Conservation (phyloP, 306 rosid genomes). For the Amphicarpaea edgeworthii region DNA sequence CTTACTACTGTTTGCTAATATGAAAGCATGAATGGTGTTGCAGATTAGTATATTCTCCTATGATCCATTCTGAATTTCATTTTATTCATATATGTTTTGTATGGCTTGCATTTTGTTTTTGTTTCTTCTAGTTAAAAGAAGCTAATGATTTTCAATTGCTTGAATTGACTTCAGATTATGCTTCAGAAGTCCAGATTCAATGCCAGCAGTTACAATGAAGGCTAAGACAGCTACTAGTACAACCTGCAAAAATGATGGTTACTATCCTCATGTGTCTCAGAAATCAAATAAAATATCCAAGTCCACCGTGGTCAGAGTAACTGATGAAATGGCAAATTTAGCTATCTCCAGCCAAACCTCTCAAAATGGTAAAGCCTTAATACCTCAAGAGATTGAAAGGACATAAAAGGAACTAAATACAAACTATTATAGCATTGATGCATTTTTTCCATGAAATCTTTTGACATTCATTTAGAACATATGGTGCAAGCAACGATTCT, state of each 20-base stretch:
- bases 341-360: conserved; percentile 21
- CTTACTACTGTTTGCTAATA: background rate
- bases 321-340: conserved; percentile 30
- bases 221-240: conserved; percentile 33
- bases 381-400: conserved; percentile 5
- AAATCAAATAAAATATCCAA: conserved; percentile 42
- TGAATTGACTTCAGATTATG: conserved; percentile 25
- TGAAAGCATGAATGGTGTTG: background rate
- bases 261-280: conserved; percentile 40
- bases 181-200: conserved; percentile 27
- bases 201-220: conserved; percentile 38
- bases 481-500: background rate
- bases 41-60: conserved; percentile 2
- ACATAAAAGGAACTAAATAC: background rate
- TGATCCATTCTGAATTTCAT: conserved; percentile 4
- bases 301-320: conserved; percentile 13
- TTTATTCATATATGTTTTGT: conserved; percentile 23
- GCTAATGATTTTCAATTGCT: conserved; percentile 3
- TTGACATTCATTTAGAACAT: background rate
- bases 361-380: conserved; percentile 45
- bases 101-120: conserved; percentile 18
- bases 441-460: background rate
- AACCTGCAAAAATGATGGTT: conserved; percentile 32
- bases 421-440: background rate
- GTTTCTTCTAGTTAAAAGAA: conserved; percentile 7